Evolutionary conservation across 108 stramenopile genomes (phyloP).

Genomic region (Pseudonitzschia multiseries): DNA sequence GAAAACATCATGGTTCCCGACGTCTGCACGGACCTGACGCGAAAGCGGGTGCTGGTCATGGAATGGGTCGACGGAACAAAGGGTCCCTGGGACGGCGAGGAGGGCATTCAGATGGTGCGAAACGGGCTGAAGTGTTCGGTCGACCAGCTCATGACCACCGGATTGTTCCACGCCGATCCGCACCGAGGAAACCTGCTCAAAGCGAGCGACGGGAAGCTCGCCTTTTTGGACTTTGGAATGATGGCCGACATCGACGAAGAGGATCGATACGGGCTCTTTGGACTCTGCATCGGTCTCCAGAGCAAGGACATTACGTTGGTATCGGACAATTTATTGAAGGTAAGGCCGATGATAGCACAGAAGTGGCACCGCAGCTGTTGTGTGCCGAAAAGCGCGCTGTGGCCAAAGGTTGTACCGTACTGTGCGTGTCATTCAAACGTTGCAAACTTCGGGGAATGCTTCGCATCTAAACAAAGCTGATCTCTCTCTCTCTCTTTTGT

Average conservation of each 20-base stretch:
- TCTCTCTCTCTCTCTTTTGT: too few species aligned
- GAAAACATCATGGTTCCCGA: slow-evolving; percentile 78
- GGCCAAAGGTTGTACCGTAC: too few species aligned
- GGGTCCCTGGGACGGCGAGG: slow-evolving; percentile 85
- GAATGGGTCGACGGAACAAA: slow-evolving; percentile 94
- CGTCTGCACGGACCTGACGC: slow-evolving; percentile 72
- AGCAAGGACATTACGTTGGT: slow-evolving; percentile 80
- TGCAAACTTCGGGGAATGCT: too few species aligned
- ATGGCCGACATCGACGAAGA: slow-evolving; percentile 92
- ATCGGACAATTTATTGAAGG: slow-evolving; percentile 83
- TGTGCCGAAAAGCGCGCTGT: too few species aligned
- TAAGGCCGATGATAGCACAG: slow-evolving; percentile 20
- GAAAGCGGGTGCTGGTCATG: slow-evolving; percentile 82
- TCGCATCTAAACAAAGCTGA: too few species aligned
- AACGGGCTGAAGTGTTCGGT: slow-evolving; percentile 90
- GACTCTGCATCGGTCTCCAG: slow-evolving; percentile 86
- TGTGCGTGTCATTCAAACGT: too few species aligned
- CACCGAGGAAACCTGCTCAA: slow-evolving; percentile 74
- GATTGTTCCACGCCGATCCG: slow-evolving; percentile 28
- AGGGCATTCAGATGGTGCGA: slow-evolving; percentile 84
- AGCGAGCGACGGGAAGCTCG: slow-evolving; percentile 70
- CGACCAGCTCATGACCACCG: slow-evolving; percentile 67
- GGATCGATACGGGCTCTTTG: slow-evolving; percentile 89
- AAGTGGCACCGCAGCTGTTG: neutral
- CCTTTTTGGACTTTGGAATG: slow-evolving; percentile 93